phyloP scores from a whole-genome alignment of 208 protist species.

The Wallacemonas rigidus region DNA sequence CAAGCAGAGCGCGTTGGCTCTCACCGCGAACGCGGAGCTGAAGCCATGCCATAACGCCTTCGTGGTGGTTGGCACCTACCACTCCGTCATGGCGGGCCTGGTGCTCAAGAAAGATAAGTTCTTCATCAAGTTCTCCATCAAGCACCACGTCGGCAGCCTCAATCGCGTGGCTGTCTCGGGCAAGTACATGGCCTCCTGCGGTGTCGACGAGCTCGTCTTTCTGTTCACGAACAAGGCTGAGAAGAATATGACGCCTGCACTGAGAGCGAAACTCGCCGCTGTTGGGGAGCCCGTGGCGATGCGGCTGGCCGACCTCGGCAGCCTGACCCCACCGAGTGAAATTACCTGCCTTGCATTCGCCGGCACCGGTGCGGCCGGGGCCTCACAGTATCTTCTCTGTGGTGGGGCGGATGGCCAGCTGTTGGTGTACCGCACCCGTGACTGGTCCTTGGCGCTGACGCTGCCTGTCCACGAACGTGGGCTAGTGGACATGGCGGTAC shows the following conservation, averaged over 20 bases:
- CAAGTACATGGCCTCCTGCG: slow-evolving; percentile 61
- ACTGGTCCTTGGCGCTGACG: slow-evolving; percentile 46
- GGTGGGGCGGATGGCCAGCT: slow-evolving; percentile 63
- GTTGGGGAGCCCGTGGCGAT: slow-evolving; percentile 40
- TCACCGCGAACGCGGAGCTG: background rate
- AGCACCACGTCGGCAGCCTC: slow-evolving; percentile 66
- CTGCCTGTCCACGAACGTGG: slow-evolving; percentile 63
- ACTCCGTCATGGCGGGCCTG: slow-evolving; percentile 75
- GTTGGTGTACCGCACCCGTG: slow-evolving; percentile 64
- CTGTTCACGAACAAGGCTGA: slow-evolving; percentile 81
- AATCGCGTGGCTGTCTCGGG: slow-evolving; percentile 40
- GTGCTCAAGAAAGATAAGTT: slow-evolving; percentile 51
- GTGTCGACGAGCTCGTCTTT: slow-evolving; percentile 76
- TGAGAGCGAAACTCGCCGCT: slow-evolving; percentile 31
- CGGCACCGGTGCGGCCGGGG: slow-evolving; percentile 1
- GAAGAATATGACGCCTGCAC: slow-evolving; percentile 27
- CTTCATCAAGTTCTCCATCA: slow-evolving; percentile 73
- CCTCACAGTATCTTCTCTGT: slow-evolving; percentile 57
- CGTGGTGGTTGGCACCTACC: slow-evolving; percentile 75
- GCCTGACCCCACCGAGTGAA: slow-evolving; percentile 57
- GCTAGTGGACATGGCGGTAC: slow-evolving; percentile 43
- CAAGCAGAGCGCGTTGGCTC: background rate
- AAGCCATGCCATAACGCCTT: slow-evolving; percentile 43
- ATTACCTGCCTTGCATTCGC: slow-evolving; percentile 45
- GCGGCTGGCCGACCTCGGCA: slow-evolving; percentile 68